Conservation (phyloP, 306 rosid genomes). For the Vigna radiata region DNA sequence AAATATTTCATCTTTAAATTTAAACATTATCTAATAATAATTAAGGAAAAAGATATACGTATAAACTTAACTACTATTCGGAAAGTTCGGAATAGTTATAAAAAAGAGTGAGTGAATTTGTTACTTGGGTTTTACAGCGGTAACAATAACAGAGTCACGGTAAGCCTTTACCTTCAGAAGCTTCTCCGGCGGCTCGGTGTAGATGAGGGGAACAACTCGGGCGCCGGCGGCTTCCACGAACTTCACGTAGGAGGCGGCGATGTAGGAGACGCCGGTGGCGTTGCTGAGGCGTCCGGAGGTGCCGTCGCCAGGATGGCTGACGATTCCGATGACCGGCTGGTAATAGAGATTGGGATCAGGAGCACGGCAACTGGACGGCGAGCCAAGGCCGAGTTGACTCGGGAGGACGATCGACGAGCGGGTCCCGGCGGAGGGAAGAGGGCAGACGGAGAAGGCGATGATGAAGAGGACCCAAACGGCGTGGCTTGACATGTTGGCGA, state of each 20-base stretch:
- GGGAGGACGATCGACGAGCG: conserved; percentile 54
- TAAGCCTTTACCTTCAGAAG: conserved; percentile 73
- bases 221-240: conserved; percentile 89
- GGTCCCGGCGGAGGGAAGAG: conserved; percentile 37
- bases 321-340: conserved; percentile 83
- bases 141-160: neutral
- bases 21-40: too few species aligned
- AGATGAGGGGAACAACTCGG: conserved; percentile 83
- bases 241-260: conserved; percentile 90
- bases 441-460: conserved; percentile 45
- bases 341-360: conserved; percentile 61
- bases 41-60: too few species aligned
- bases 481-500: conserved; percentile 42
- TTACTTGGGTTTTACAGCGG: too few species aligned
- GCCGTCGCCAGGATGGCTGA: conserved; percentile 89
- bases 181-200: conserved; percentile 63
- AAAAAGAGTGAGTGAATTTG: too few species aligned
- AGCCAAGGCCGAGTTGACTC: conserved; percentile 50
- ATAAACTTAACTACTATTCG: too few species aligned
- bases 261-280: conserved; percentile 64
- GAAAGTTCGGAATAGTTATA: too few species aligned
- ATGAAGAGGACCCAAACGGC: conserved; percentile 36
- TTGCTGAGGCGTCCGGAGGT: conserved; percentile 75
- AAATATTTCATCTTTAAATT: too few species aligned
- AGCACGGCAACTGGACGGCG: conserved; percentile 50